Evolutionary conservation across 352 stramenopile genomes (phyloP), one percentile per base, ranked within the genome.

Genomic region (Pythium brachiatum): DNA sequence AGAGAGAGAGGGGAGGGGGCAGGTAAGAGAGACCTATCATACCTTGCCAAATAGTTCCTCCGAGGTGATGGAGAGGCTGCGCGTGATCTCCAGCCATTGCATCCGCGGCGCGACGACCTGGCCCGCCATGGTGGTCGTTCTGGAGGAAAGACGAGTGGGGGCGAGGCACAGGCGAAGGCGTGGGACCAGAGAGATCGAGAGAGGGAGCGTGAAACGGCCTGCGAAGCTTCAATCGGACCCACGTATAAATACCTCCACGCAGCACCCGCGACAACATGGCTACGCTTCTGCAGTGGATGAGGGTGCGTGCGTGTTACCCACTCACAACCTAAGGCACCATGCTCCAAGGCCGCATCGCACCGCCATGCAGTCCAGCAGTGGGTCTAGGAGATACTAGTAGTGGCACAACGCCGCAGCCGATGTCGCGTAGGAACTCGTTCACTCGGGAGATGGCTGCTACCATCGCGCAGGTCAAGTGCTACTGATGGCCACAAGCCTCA

Each of bases 371-470:
- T 38, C 21, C 53, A 29, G 63, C n/a, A 12, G 51, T 65, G n/a
- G 53, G 34, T 21, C 13, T 21, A 11, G 13, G 23, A 20, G 16
- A 41, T 21, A n/a, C n/a, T n/a, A n/a, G n/a, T n/a, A 26, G 34
- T 20, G 21, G 20, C 44, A 27, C 27, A 5, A 23, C 32, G 9
- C 51, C 26, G 6, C 4, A 16, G 1, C 39, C 62, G 23, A 41
- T 74, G 8, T 52, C 57, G 20, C 66, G 72, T 2, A 64, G 72
- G 23, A 76, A 73, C 39, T 79, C 69, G 44, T 79, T 79, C 53
- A 75, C 69, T 2, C 50, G 66, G n/a, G 70, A 70, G 3, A 38
- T 43, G 15, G 61, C 66, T 1, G 60, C 60, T 12, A 54, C 62
- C 15, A 77, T 79, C 44, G 63, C 67, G 18, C 66, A 77, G 69